Evolutionary conservation across 345 rosid species (phyloP).

Genomic region (Eucalyptus pauciflora): DNA sequence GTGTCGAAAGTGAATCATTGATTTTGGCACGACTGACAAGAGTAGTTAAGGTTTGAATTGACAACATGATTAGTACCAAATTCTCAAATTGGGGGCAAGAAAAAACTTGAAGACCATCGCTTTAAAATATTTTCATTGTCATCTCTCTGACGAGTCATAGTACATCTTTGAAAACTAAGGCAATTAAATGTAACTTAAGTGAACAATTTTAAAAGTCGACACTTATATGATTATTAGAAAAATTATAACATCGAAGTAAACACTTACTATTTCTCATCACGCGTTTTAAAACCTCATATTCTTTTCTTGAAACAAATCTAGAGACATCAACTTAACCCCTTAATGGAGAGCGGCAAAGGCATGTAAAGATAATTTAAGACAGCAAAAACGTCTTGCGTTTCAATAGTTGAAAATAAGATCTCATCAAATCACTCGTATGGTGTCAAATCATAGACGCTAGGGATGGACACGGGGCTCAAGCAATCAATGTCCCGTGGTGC

Average conservation of each 20-base stretch:
- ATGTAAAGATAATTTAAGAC: not conserved
- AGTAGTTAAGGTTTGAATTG: not conserved
- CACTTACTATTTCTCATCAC: not conserved
- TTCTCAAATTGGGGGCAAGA: not conserved
- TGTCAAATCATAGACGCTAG: not conserved
- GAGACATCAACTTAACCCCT: not conserved
- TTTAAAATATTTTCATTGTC: not conserved
- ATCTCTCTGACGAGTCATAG: not conserved
- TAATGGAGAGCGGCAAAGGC: not conserved
- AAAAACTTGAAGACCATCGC: not conserved
- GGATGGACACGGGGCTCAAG: not conserved
- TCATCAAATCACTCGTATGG: not conserved
- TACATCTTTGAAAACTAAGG: not conserved
- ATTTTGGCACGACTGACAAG: not conserved
- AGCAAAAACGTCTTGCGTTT: not conserved
- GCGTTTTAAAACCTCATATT: rapidly evolving
- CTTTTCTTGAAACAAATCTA: not conserved
- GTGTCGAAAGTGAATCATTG: not conserved
- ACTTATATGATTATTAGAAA: not conserved
- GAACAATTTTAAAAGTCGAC: not conserved
- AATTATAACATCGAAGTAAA: not conserved
- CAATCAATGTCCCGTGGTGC: not conserved
- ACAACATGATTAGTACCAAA: not conserved
- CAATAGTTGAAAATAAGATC: not conserved
- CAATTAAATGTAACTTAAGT: not conserved